These are phyloP conservation scores for Lolium perenne DNA, from an alignment of 176 grass and related monocot genomes.

Conservation along the genomic window DNA sequence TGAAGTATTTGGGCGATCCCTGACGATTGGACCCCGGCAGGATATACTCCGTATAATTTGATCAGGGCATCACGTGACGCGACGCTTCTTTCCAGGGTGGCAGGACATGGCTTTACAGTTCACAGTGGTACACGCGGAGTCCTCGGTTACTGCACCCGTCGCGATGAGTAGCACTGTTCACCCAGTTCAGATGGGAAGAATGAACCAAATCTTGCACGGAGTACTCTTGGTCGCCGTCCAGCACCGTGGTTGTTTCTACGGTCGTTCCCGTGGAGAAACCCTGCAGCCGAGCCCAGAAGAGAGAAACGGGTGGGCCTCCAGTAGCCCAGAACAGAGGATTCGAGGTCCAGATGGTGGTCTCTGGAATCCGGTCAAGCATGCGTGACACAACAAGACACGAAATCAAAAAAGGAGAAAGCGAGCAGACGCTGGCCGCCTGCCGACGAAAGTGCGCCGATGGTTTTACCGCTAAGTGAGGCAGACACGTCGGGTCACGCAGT, in stretches of 20 bases:
- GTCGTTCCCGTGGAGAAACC: too few species aligned
- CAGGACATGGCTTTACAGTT: neutral
- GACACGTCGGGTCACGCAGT: conserved; percentile 1
- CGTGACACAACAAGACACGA: neutral
- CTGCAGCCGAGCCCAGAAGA: too few species aligned
- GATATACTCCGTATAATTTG: neutral
- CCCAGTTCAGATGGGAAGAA: too few species aligned
- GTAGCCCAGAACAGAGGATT: too few species aligned
- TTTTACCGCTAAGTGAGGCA: neutral
- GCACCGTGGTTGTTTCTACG: too few species aligned
- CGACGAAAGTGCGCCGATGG: conserved; percentile 2
- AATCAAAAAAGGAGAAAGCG: neutral
- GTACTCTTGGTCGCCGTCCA: too few species aligned
- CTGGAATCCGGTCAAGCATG: neutral
- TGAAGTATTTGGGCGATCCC: too few species aligned
- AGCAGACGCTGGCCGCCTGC: neutral
- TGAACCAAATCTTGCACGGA: too few species aligned
- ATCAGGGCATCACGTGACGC: neutral
- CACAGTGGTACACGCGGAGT: neutral
- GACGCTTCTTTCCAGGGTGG: conserved; percentile 17
- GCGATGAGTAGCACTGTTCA: too few species aligned
- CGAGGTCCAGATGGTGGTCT: too few species aligned
- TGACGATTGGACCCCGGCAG: neutral
- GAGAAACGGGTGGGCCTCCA: too few species aligned
- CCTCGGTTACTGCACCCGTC: neutral